Percentiles rank a stretch among this genome's conserved stretches.
Evolutionary conservation across 176 grass and related monocot species (phyloP).

Genomic region (Lolium rigidum): DNA sequence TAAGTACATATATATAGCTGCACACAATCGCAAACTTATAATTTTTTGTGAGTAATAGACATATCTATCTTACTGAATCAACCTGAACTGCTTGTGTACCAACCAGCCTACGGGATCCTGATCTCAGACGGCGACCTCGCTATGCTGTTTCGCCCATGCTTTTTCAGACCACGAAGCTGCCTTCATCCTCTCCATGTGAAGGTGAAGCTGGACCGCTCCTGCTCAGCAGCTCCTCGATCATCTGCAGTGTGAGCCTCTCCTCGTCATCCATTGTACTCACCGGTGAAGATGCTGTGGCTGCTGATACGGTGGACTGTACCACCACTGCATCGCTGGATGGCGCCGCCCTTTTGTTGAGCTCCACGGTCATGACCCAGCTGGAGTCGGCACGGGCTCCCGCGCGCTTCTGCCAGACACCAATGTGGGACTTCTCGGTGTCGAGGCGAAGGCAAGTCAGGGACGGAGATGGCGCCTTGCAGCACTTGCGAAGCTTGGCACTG

Average conservation of each 20-base stretch:
- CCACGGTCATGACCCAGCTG: conserved; percentile 98
- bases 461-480: conserved; percentile 90
- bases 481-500: conserved; percentile 94
- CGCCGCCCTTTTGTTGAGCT: conserved; percentile 77
- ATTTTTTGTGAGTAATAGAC: conserved; percentile 54
- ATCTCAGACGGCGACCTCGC: conserved; percentile 46
- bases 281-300: conserved; percentile 33
- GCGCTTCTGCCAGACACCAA: conserved; percentile 99
- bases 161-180: conserved; percentile 69
- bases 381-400: conserved; percentile 89
- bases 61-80: conserved; percentile 53
- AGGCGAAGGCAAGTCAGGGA: conserved; percentile 98
- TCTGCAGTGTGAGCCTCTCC: conserved; percentile 90
- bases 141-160: conserved; percentile 42
- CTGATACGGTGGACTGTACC: conserved; percentile 40
- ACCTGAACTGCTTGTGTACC: conserved; percentile 61
- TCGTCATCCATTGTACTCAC: conserved; percentile 61
- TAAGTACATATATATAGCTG: conserved; percentile 66
- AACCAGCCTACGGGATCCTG: conserved; percentile 48
- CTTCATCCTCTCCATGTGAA: conserved; percentile 50
- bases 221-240: conserved; percentile 97
- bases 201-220: conserved; percentile 63
- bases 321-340: conserved; percentile 21
- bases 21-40: conserved; percentile 63
- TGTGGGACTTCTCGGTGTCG: conserved; percentile 97